Percentiles rank a stretch among this genome's conserved stretches.
These are phyloP conservation scores for Scleroderma citrinum DNA, from an alignment of 768 basidiomycete genomes.

Conservation along the genomic window DNA sequence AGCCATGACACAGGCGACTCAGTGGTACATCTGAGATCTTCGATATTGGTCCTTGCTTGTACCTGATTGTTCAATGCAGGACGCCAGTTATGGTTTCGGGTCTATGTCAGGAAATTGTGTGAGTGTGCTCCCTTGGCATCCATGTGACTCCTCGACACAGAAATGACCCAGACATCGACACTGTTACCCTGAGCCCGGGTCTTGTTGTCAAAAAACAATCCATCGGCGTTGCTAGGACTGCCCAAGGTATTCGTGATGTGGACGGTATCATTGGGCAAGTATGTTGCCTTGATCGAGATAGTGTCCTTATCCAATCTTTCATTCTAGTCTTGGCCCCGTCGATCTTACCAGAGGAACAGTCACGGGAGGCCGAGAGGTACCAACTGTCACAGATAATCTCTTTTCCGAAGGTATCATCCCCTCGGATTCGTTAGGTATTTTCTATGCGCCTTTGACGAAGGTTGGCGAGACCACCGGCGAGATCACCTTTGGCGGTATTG, in stretches of 20 bases:
- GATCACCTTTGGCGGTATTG: slow-evolving; percentile 15
- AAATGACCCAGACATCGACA: slow-evolving; percentile 29
- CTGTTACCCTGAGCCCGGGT: slow-evolving; percentile 44
- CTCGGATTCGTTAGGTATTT: not conserved
- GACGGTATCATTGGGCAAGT: slow-evolving; percentile 25
- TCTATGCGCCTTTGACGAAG: not conserved
- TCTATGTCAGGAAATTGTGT: not conserved
- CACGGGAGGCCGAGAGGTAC: not conserved
- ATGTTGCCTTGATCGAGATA: not conserved
- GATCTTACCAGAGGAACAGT: slow-evolving; percentile 27
- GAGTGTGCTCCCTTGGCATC: no score
- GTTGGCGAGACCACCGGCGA: slow-evolving; percentile 5
- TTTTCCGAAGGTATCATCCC: not conserved
- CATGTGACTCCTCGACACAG: no score
- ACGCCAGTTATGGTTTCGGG: not conserved
- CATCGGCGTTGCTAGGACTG: slow-evolving; percentile 52
- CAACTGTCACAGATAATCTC: not conserved
- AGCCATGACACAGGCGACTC: slow-evolving; percentile 32
- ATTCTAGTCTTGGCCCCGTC: slow-evolving; percentile 21
- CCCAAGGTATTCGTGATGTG: slow-evolving; percentile 40
- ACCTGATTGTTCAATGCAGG: not conserved
- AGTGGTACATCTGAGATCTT: slow-evolving; percentile 17
- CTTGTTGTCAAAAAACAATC: slow-evolving; percentile 52
- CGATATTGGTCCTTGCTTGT: not conserved
- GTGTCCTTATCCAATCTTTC: not conserved